Evolutionary conservation across 2,329 filamentous ascomycete species (phyloP).

Genomic region (Verticillium isaacii): DNA sequence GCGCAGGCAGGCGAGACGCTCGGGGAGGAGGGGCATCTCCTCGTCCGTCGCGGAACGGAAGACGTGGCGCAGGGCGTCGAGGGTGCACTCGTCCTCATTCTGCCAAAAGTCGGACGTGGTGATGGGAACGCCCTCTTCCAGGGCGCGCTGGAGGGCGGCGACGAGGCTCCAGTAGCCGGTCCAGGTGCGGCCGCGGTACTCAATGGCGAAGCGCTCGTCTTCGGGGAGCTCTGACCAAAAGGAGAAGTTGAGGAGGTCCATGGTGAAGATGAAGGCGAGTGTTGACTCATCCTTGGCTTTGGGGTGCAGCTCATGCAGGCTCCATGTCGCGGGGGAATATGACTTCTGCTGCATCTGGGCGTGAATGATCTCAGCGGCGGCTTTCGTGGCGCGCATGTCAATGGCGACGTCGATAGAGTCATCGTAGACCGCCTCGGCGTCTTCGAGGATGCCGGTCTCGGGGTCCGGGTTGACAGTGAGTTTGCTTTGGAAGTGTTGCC

Average conservation of each 20-base stretch:
- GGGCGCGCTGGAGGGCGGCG: conserved; percentile 76
- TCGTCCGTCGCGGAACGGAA: conserved; percentile 86
- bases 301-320: conserved; percentile 84
- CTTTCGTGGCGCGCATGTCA: conserved; percentile 76
- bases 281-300: conserved; percentile 74
- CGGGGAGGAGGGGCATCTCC: conserved; percentile 76
- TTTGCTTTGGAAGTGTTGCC: conserved; percentile 68
- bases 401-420: conserved; percentile 91
- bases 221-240: conserved; percentile 81
- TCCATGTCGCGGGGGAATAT: conserved; percentile 84
- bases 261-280: conserved; percentile 90
- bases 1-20: conserved; percentile 73
- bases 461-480: conserved; percentile 51
- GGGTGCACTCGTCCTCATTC: conserved; percentile 68
- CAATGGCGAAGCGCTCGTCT: conserved; percentile 73
- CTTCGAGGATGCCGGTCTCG: conserved; percentile 77
- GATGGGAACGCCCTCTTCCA: conserved; percentile 89
- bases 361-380: conserved; percentile 75
- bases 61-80: conserved; percentile 68
- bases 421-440: conserved; percentile 83
- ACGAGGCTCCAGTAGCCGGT: conserved; percentile 96
- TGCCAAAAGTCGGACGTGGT: conserved; percentile 86
- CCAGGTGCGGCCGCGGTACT: conserved; percentile 77
- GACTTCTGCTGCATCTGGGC: conserved; percentile 75
- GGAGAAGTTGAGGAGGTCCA: conserved; percentile 95